These are phyloP conservation scores for Chamaecyparis obtusa DNA, from an alignment of 75 land plant genomes.

Conservation along the genomic window DNA sequence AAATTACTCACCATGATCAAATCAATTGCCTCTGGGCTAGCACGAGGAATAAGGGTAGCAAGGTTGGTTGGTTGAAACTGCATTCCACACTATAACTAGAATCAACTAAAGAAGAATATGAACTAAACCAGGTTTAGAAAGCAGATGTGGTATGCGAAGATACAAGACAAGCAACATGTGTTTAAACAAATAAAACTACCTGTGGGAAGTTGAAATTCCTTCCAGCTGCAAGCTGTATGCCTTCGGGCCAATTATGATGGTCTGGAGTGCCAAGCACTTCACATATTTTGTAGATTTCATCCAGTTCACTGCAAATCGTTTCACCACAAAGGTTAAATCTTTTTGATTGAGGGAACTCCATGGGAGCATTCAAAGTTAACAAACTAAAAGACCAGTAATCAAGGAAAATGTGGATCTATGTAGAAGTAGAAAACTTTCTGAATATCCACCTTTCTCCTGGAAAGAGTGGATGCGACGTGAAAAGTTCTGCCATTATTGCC, in stretches of 20 bases:
- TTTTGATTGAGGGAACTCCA: not conserved
- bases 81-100: conserved; percentile 7
- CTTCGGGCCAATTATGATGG: conserved; percentile 58
- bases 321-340: not conserved
- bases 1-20: conserved; percentile 56
- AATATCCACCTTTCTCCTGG: conserved; percentile 74
- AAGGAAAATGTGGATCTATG: not conserved
- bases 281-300: conserved; percentile 84
- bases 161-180: not conserved
- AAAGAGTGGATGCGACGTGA: conserved; percentile 73
- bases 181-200: conserved; percentile 22
- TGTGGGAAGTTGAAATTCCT: conserved; percentile 52
- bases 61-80: conserved; percentile 57
- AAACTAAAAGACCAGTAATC: not conserved
- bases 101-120: not conserved
- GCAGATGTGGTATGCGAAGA: not conserved
- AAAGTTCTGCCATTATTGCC: conserved; percentile 88
- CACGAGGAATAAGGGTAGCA: conserved; percentile 63
- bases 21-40: conserved; percentile 83
- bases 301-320: conserved; percentile 62
- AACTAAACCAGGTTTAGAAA: not conserved
- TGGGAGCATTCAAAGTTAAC: not conserved
- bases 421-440: not conserved
- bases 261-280: conserved; percentile 74
- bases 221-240: conserved; percentile 46